A percentile compares a stretch with the other conserved stretches of the same genome.
These are phyloP conservation scores for Striga asiatica DNA, from an alignment of 257 asterid genomes.

Conservation along the genomic window DNA sequence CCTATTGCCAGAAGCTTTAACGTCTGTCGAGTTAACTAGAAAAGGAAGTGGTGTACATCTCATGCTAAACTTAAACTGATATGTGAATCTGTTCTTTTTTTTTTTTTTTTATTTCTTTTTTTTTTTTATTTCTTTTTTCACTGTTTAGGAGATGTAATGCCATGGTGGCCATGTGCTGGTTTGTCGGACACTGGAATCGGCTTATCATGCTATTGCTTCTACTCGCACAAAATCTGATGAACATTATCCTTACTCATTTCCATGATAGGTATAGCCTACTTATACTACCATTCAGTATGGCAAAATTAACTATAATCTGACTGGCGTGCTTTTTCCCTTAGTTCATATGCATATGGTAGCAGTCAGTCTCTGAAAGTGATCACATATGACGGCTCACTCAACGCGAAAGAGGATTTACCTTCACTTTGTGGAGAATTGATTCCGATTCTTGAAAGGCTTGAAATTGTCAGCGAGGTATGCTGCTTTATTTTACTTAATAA, in stretches of 20 bases:
- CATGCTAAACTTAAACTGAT: not conserved
- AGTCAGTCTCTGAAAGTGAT: slow-evolving; percentile 28
- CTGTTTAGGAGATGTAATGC: slow-evolving; percentile 70
- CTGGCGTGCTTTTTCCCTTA: slow-evolving; percentile 11
- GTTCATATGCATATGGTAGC: slow-evolving; percentile 21
- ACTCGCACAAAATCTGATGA: slow-evolving; percentile 77
- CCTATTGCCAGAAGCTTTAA: slow-evolving; percentile 1
- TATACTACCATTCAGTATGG: not conserved
- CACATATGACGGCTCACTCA: slow-evolving; percentile 24
- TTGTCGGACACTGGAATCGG: slow-evolving; percentile 61
- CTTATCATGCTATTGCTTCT: slow-evolving; percentile 64
- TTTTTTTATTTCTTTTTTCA: not conserved
- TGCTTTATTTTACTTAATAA: not conserved
- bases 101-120: not conserved
- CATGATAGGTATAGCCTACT: slow-evolving; percentile 55
- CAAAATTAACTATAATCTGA: not conserved
- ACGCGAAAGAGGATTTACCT: slow-evolving; percentile 40
- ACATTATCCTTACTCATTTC: slow-evolving; percentile 70
- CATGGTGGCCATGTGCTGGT: slow-evolving; percentile 74
- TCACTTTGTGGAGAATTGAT: slow-evolving; percentile 48
- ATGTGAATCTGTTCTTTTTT: not conserved
- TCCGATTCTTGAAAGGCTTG: slow-evolving; percentile 71
- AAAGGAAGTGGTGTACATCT: not conserved
- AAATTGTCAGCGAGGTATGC: slow-evolving; percentile 66
- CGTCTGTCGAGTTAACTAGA: slow-evolving; percentile 3